These are phyloP conservation scores for Castanea mollissima DNA, from an alignment of 306 rosid species.

Conservation along the genomic window DNA sequence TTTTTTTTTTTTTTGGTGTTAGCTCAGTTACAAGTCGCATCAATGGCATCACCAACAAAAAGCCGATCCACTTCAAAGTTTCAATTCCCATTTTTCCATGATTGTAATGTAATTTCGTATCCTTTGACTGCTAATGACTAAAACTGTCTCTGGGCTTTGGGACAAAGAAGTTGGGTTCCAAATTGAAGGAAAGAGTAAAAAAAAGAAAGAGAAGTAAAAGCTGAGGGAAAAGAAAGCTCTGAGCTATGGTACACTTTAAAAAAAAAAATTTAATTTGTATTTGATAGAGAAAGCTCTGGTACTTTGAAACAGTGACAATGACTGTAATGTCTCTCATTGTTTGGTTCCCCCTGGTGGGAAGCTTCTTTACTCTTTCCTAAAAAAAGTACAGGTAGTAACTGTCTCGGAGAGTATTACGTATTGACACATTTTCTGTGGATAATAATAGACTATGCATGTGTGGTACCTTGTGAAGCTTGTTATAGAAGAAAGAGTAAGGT, in stretches of 20 bases:
- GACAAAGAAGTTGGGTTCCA: constrained; percentile 27
- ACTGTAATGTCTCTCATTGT: constrained; percentile 42
- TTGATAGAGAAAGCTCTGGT: constrained; percentile 10
- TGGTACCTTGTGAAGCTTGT: background rate
- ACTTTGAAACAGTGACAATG: constrained; percentile 27
- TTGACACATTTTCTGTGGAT: constrained; percentile 7
- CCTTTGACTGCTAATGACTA: constrained; percentile 23
- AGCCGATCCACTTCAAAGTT: background rate
- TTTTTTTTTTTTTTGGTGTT: background rate
- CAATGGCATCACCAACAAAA: constrained; percentile 17
- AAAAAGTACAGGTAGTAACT: constrained; percentile 21
- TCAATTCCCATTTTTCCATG: constrained; percentile 16
- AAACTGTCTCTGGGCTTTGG: constrained; percentile 21
- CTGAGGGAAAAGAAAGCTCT: background rate
- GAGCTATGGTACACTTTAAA: background rate
- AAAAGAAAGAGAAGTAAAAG: constrained; percentile 4
- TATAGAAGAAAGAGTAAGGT: background rate
- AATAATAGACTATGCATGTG: background rate
- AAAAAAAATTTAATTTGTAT: too few relatives aligned
- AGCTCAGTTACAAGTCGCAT: constrained; percentile 42
- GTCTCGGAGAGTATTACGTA: background rate
- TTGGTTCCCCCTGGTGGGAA: constrained; percentile 64
- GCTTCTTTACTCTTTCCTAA: constrained; percentile 75
- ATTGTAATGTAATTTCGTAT: constrained; percentile 25
- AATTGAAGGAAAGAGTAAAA: constrained; percentile 9